A percentile compares a stretch with the other conserved stretches of the same genome.
Evolutionary conservation across 2,329 filamentous ascomycete species (phyloP).

Genomic region (Monosporascus sp.): DNA sequence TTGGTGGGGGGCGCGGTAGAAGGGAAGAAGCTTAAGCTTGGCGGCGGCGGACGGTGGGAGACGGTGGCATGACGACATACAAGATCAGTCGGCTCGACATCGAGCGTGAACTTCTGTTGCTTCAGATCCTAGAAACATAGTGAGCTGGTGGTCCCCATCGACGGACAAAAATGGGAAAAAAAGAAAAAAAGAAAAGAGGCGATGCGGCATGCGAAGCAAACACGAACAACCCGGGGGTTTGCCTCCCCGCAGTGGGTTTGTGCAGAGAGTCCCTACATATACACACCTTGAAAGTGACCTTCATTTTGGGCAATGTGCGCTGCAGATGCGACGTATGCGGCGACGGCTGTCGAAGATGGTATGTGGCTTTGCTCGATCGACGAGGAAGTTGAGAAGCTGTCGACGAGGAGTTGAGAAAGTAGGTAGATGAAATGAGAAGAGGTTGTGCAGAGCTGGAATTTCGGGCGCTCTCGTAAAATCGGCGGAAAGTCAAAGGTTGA

Average conservation of each 20-base stretch:
- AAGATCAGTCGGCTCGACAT: conserved; percentile 87
- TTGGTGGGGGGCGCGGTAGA: conserved; percentile 3
- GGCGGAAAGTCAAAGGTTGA: neutral
- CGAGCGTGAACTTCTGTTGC: conserved; percentile 96
- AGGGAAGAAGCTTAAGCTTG: conserved; percentile 4
- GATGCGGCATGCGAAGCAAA: neutral
- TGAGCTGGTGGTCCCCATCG: conserved; percentile 2
- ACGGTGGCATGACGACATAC: conserved; percentile 52
- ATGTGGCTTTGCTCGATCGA: neutral
- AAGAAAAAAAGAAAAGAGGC: neutral
- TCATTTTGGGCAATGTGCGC: conserved; percentile 48
- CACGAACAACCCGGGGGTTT: neutral
- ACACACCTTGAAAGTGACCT: conserved; percentile 62
- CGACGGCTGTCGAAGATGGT: neutral
- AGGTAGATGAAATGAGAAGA: neutral
- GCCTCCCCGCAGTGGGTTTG: conserved; percentile 1
- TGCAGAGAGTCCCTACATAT: neutral
- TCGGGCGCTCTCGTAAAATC: neutral
- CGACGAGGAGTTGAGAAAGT: neutral
- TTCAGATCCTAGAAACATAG: conserved; percentile 72
- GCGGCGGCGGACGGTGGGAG: conserved; percentile 8
- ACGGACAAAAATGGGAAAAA: neutral
- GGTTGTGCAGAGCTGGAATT: neutral
- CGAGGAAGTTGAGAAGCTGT: neutral
- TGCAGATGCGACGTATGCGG: conserved; percentile 9